These are phyloP conservation scores for Alloteropsis semialata DNA, from an alignment of 176 grass and related monocot genomes.

Conservation along the genomic window DNA sequence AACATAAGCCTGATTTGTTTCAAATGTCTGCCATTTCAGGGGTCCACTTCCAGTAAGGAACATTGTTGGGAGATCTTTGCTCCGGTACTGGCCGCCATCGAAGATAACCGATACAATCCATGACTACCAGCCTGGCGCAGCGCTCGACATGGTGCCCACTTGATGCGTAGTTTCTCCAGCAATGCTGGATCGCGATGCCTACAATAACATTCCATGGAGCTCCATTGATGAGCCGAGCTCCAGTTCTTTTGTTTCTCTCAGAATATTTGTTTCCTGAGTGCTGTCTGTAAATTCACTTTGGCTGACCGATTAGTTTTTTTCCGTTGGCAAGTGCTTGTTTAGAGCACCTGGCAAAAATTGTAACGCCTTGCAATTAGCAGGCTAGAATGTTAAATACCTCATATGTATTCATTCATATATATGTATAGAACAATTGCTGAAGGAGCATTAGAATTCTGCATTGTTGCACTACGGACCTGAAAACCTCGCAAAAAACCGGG, in stretches of 20 bases:
- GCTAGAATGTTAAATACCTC: neutral
- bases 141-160: neutral
- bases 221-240: constrained; percentile 22
- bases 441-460: neutral
- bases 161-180: neutral
- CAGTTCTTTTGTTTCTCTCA: neutral
- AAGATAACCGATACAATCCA: constrained; percentile 75
- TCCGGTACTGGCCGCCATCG: constrained; percentile 93
- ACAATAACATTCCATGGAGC: neutral
- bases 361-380: neutral
- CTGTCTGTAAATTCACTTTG: constrained; percentile 22
- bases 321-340: constrained; percentile 18
- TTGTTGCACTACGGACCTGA: neutral
- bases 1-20: neutral
- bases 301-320: constrained; percentile 27
- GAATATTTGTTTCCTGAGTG: neutral
- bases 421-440: constrained; percentile 17
- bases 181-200: neutral
- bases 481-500: no score
- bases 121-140: constrained; percentile 4
- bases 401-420: no score
- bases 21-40: constrained; percentile 50
- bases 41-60: constrained; percentile 78
- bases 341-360: neutral
- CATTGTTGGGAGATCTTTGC: constrained; percentile 76